A percentile compares a stretch with the other conserved stretches of the same genome.
Evolutionary conservation across 257 asterid genomes (phyloP).

Genomic region (Euphrasia confusa): DNA sequence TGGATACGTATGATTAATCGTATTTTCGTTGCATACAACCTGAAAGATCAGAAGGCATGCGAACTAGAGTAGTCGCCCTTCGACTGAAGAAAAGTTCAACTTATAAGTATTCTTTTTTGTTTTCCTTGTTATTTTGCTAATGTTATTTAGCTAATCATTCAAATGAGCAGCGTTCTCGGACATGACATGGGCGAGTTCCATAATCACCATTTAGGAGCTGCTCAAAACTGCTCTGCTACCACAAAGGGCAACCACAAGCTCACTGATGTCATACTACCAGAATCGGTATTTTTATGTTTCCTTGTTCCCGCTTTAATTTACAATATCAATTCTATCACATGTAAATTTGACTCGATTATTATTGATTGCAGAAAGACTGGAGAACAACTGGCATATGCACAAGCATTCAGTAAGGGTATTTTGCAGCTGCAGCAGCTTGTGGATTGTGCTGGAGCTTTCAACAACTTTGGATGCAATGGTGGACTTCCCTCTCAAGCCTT

Average conservation of each 20-base stretch:
- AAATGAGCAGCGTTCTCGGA: conserved; percentile 69
- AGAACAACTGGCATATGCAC: conserved; percentile 78
- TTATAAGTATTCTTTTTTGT: neutral
- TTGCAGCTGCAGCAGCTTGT: conserved; percentile 99
- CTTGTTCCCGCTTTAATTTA: conserved; percentile 16
- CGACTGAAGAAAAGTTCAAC: neutral
- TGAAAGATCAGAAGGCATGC: too few species aligned
- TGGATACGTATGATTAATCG: too few species aligned
- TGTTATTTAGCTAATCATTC: neutral
- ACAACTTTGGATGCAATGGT: conserved; percentile 90
- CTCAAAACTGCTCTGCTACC: conserved; percentile 98
- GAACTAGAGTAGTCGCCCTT: neutral
- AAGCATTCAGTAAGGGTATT: conserved; percentile 67
- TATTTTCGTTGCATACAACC: too few species aligned
- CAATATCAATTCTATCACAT: neutral
- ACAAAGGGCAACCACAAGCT: conserved; percentile 70
- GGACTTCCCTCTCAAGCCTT: conserved; percentile 98
- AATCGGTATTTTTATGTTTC: conserved; percentile 52
- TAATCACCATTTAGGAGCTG: conserved; percentile 69
- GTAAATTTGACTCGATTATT: conserved; percentile 14
- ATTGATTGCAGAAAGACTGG: conserved; percentile 77
- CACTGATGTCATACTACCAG: conserved; percentile 52
- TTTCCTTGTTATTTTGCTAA: too few species aligned
- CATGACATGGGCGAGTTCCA: conserved; percentile 94
- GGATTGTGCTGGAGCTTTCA: conserved; percentile 91